Conservation (phyloP, 495 filamentous ascomycete genomes). For the Bryoglossum gracile region DNA sequence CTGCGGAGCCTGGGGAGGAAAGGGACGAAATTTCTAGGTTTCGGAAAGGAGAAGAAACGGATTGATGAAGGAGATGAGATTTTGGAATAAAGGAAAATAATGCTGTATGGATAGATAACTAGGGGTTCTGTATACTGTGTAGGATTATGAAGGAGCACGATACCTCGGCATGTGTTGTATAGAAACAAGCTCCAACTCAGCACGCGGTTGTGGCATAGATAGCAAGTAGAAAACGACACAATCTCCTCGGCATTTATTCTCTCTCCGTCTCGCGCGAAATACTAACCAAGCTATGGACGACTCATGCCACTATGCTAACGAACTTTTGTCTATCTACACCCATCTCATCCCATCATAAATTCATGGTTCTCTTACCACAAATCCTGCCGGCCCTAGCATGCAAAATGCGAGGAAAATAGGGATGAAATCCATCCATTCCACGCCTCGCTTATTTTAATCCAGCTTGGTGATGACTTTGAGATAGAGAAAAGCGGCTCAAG, state of each 20-base stretch:
- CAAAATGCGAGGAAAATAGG: no score
- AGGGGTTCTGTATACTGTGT: slow-evolving; percentile 3
- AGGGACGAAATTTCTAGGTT: slow-evolving; percentile 6
- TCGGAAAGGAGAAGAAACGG: slow-evolving; percentile 14
- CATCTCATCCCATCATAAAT: no score
- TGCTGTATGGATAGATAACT: not conserved
- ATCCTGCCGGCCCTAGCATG: no score
- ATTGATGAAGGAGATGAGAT: slow-evolving; percentile 5
- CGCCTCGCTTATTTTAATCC: no score
- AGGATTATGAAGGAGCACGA: slow-evolving; percentile 4
- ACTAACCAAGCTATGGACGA: no score
- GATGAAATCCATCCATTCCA: no score
- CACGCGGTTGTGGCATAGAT: not conserved
- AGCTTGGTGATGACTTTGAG: no score
- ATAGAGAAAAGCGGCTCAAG: no score
- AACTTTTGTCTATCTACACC: no score
- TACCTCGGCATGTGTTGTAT: slow-evolving; percentile 13
- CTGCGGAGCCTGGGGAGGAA: slow-evolving; percentile 18
- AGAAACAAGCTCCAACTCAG: not conserved
- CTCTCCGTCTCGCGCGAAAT: not conserved
- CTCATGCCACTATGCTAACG: not conserved
- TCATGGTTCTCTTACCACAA: no score
- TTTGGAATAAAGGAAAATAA: slow-evolving; percentile 7
- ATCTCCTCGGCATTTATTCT: slow-evolving; percentile 12
- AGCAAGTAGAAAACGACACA: not conserved